These are phyloP conservation scores for Parachaetomium inaequale DNA, from an alignment of 495 filamentous ascomycete species.

Conservation along the genomic window DNA sequence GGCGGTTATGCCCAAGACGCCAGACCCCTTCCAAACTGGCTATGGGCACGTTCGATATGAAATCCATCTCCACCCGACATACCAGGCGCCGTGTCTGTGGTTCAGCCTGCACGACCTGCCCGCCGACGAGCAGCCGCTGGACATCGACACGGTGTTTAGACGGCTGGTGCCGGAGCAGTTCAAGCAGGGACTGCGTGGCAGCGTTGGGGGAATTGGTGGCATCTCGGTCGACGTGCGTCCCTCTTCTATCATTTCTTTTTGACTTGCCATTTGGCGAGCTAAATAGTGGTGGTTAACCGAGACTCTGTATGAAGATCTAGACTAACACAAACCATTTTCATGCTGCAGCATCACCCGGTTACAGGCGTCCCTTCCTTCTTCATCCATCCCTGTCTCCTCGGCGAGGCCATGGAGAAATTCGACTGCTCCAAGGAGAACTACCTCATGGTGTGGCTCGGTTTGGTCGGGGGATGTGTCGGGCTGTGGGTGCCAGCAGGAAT, in stretches of 20 bases:
- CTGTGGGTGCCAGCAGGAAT: slow-evolving; percentile 63
- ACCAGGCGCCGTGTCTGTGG: slow-evolving; percentile 57
- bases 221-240: slow-evolving; percentile 71
- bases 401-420: slow-evolving; percentile 64
- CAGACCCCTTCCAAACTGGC: neutral
- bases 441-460: slow-evolving; percentile 74
- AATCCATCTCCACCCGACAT: slow-evolving; percentile 55
- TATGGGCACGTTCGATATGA: slow-evolving; percentile 58
- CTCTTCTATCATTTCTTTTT: slow-evolving; percentile 7
- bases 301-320: slow-evolving; percentile 39
- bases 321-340: slow-evolving; percentile 43
- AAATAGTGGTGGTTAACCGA: slow-evolving; percentile 41
- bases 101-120: slow-evolving; percentile 50
- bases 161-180: slow-evolving; percentile 63
- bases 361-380: slow-evolving; percentile 72
- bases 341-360: slow-evolving; percentile 69
- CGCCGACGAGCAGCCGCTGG: slow-evolving; percentile 38
- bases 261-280: slow-evolving; percentile 30
- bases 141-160: slow-evolving; percentile 65
- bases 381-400: slow-evolving; percentile 83
- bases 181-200: slow-evolving; percentile 51
- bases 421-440: slow-evolving; percentile 59
- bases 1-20: neutral
- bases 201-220: slow-evolving; percentile 65
- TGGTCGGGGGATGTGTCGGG: slow-evolving; percentile 69